Evolutionary conservation across 495 filamentous ascomycete species (phyloP).

Genomic region (Xylaria venustula): DNA sequence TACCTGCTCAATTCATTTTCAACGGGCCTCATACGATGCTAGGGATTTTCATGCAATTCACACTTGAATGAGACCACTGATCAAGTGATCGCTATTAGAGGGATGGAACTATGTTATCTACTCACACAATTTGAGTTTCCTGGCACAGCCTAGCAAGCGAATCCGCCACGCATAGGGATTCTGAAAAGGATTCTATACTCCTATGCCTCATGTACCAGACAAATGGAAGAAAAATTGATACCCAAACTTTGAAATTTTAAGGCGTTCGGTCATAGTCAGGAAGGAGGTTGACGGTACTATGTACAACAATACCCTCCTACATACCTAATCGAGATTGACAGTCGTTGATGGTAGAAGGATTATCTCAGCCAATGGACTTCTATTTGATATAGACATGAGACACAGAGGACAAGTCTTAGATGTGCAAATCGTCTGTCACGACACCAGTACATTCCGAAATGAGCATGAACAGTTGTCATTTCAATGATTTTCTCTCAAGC

Average conservation of each 20-base stretch:
- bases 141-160: not conserved
- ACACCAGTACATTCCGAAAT: no score
- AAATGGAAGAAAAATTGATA: constrained; percentile 1
- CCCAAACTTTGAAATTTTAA: not conserved
- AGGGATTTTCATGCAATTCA: no score
- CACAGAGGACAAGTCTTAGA: not conserved
- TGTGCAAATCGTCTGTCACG: no score
- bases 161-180: not conserved
- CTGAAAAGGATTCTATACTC: not conserved
- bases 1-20: no score
- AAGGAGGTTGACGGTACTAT: not conserved
- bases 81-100: no score
- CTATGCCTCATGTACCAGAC: not conserved
- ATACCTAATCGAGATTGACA: not conserved
- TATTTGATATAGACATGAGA: not conserved
- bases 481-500: no score
- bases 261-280: not conserved
- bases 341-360: not conserved
- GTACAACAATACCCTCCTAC: not conserved
- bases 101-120: no score
- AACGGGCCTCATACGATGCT: no score
- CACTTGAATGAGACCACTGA: no score
- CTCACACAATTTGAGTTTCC: not conserved
- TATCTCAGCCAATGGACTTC: not conserved
- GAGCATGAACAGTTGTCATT: no score